Base-by-base conservation (phyloP, 495 filamentous ascomycete genomes). In the Aspergillus panamensis region DNA sequence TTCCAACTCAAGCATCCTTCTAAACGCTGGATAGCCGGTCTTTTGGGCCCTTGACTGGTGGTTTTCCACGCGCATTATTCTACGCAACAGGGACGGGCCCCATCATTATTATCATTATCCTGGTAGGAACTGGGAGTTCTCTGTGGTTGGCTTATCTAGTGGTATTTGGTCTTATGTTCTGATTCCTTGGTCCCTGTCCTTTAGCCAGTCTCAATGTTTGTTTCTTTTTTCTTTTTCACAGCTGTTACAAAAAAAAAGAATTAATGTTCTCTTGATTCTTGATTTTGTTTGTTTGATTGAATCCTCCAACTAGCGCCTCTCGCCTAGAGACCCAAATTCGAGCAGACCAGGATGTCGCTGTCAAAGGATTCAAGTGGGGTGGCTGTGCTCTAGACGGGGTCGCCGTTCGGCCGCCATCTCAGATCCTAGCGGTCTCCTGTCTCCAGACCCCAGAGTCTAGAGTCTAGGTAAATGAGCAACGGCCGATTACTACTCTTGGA, bases 301-400 rank as follows among this genome's bases (percentile, higher is more conserved):
- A 25, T 5, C 25, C 25, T 5, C 2, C 5, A 25, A 44, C 8
- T 9, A 45, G 42, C 16, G n/a, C 16, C 42, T 44, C 17, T 10
- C 42, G 16, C 17, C 30, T 14, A 3, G 16, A 17, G n/a, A 51
- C 35, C 35, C 35, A 5, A 40, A 12, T 3, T 40, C 17, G 6
- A 45, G 42, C 16, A 19, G 42, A 19, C 42, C 42, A 19, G 42
- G 42, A 20, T 45, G n/a, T 10, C 37, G 31, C 32, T 37, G 53
- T 37, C 44, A 14, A 56, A 48, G 29, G 35, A 56, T 56, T 30
- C 53, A 47, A 19, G 5, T 21, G 40, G 39, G 25, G 53, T 45
- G 53, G 53, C 25, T 55, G 42, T 47, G 50, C 37, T 45, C n/a
- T n/a, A 20, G 32, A 52, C 35, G 32, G 49, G 12, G 6, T 52